Percentiles rank a stretch among this genome's conserved stretches.
These are phyloP conservation scores for Alternaria rosae DNA, from an alignment of 2,329 filamentous ascomycete genomes.

Conservation along the genomic window DNA sequence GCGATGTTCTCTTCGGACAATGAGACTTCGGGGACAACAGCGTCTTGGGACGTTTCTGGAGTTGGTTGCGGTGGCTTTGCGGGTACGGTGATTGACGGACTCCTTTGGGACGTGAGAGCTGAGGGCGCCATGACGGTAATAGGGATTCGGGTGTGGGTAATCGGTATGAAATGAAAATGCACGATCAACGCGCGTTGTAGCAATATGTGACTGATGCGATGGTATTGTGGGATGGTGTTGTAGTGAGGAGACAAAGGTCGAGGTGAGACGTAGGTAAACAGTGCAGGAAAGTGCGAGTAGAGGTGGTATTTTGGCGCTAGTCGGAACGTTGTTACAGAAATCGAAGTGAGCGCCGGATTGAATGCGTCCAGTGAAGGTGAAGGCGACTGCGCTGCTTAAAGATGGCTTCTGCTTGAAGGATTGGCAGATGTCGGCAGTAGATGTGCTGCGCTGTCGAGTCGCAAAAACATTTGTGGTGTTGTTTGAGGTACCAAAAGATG, in stretches of 20 bases:
- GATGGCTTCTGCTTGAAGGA: not conserved
- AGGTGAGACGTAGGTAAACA: not conserved
- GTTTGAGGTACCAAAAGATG: not conserved
- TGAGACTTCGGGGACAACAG: not conserved
- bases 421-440: not conserved
- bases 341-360: not conserved
- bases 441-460: not conserved
- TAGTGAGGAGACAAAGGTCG: not conserved
- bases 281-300: not conserved
- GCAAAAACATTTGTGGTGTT: not conserved
- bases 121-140: not conserved
- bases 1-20: not conserved
- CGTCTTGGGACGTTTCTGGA: not conserved
- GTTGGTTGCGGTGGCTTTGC: not conserved
- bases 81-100: not conserved
- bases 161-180: not conserved
- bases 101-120: not conserved
- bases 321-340: not conserved
- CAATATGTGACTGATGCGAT: not conserved
- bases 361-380: not conserved
- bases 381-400: not conserved
- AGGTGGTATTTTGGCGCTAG: not conserved
- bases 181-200: not conserved
- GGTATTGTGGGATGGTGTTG: not conserved
- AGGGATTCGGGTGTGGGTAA: not conserved